Percentiles rank a stretch among this genome's conserved stretches.
Conservation (phyloP, 352 stramenopile species). For the Stramenopiles sp. region DNA sequence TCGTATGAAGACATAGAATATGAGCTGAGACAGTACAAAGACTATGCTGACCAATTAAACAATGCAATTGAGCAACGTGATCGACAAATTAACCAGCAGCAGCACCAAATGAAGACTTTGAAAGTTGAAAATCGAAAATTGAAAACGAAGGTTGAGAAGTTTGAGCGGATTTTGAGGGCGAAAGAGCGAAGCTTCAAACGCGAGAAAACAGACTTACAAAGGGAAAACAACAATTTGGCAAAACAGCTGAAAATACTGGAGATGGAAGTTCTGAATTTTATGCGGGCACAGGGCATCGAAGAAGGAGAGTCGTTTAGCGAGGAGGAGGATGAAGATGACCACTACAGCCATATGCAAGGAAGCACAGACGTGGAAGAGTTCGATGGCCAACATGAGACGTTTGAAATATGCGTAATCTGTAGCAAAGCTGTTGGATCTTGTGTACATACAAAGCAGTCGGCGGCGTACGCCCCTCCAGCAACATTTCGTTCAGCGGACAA, state of each 20-base stretch:
- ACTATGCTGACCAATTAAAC: background rate
- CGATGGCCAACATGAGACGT: background rate
- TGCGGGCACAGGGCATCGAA: background rate
- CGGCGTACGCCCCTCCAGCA: background rate
- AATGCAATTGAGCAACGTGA: background rate
- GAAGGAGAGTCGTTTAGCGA: background rate
- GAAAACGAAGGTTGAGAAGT: background rate
- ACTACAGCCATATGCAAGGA: no score
- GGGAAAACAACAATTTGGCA: background rate
- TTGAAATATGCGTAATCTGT: background rate
- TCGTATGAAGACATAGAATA: background rate
- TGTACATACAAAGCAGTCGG: background rate
- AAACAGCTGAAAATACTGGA: background rate
- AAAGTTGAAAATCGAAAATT: background rate
- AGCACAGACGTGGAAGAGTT: background rate
- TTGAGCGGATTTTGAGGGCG: background rate
- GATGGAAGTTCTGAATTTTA: background rate
- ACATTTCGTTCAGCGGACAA: background rate
- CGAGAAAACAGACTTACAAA: background rate
- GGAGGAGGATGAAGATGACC: background rate
- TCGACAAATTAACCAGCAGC: background rate
- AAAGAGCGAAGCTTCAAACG: background rate
- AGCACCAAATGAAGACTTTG: background rate
- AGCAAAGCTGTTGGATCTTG: background rate
- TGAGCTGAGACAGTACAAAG: background rate